Evolutionary conservation across 2,329 filamentous ascomycete species (phyloP), one percentile per base, ranked within the genome.

Genomic region (Fusarium udum): DNA sequence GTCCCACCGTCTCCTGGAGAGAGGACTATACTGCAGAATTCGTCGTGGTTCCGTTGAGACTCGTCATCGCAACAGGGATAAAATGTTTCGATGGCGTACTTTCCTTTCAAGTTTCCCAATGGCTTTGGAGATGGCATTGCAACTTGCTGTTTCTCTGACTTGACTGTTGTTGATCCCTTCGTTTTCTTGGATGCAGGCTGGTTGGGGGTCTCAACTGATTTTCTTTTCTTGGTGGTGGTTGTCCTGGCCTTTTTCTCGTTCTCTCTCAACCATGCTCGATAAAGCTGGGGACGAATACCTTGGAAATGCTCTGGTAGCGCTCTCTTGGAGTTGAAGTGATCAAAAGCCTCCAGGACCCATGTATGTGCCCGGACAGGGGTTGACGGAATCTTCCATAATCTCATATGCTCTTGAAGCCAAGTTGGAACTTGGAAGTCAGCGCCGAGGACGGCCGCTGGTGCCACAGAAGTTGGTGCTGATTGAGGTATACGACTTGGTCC

Each of bases 161-260:
- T 46, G 13, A 56, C 22, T 4, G 4, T 7, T 1, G 28, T 26
- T 32, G 10, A 6, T 1, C 6, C 4, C 14, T 48, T 31, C 11
- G 40, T 14, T 31, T 6, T 64, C 46, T 64, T 60, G 9, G 20
- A 20, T 16, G 26, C 32, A 16, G 45, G 20, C 15, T 14, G 4
- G 1, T 10, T 34, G 9, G 9, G 8, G 0, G 4, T 13, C 2
- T 3, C 4, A 3, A 48, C n/a, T 15, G 28, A 24, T 18, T 51
- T 37, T 13, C 24, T 15, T 20, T 37, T 52, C 4, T 39, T 28
- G 4, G 28, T 7, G 1, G 3, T 9, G 0, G 16, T 12, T 24
- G 7, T 6, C 8, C 31, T 36, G 12, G 9, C 10, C 16, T 3
- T 6, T 4, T 6, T 4, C n/a, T 37, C 37, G 22, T n/a, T 32